phyloP scores from a whole-genome alignment of 1,284 basidiomycete species.

The Pholiota adiposa region DNA sequence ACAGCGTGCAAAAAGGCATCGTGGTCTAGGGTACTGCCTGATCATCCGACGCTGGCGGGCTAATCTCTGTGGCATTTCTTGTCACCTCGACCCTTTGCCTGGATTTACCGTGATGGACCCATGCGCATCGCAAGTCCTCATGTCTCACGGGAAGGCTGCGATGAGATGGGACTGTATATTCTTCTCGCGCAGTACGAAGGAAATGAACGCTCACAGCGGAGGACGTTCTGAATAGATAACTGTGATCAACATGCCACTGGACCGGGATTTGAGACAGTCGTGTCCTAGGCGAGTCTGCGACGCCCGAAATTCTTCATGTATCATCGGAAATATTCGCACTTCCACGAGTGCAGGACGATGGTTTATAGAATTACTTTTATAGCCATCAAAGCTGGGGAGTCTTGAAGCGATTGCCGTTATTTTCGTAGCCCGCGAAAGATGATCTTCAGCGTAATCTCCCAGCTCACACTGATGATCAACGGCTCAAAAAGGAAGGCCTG shows the following conservation, averaged over 20 bases:
- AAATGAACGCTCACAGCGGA: not conserved
- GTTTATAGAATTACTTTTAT: not conserved
- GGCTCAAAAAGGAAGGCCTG: not conserved
- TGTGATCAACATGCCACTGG: not conserved
- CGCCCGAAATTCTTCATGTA: not conserved
- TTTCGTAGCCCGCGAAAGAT: not conserved
- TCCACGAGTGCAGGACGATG: not conserved
- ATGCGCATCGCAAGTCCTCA: not conserved
- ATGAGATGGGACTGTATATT: not conserved
- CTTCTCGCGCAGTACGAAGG: not conserved
- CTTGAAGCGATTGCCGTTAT: not conserved
- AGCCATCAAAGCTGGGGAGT: not conserved
- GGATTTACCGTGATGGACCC: not conserved
- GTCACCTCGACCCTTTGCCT: constrained; percentile 3
- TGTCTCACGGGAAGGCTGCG: not conserved
- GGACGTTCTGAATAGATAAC: not conserved
- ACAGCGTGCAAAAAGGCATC: not conserved
- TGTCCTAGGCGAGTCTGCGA: not conserved
- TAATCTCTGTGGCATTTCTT: not conserved
- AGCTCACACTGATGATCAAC: not conserved
- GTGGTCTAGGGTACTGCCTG: not conserved
- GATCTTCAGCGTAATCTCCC: not conserved
- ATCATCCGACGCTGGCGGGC: not conserved
- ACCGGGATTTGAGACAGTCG: not conserved
- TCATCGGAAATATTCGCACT: not conserved